These are phyloP conservation scores for Sanguinoderma infundibulare DNA, from an alignment of 1,284 basidiomycete species.

Conservation along the genomic window DNA sequence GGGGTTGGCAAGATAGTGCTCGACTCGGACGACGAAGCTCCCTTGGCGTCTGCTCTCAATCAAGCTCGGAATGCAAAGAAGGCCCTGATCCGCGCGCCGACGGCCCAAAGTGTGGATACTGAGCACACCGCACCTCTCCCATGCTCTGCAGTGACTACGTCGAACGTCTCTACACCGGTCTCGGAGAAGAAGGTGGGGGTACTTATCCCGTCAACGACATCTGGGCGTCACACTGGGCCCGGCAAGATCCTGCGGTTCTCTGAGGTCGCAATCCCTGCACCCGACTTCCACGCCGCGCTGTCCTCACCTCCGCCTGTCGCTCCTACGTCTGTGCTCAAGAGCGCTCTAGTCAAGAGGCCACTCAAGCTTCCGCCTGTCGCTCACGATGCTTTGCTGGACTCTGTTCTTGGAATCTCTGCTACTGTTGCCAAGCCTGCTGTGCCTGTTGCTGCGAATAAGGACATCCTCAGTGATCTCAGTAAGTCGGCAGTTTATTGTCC, in stretches of 20 bases:
- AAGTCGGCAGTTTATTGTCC: neutral
- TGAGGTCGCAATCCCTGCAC: slow-evolving; percentile 14
- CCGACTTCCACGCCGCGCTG: slow-evolving; percentile 20
- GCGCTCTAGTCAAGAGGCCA: slow-evolving; percentile 6
- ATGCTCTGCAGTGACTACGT: neutral
- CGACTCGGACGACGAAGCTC: slow-evolving; percentile 23
- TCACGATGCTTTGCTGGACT: neutral
- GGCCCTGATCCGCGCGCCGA: slow-evolving; percentile 3
- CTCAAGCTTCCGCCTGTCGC: neutral
- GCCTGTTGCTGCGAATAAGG: neutral
- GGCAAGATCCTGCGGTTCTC: slow-evolving; percentile 13
- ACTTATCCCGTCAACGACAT: neutral
- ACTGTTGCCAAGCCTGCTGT: neutral
- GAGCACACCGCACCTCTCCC: neutral
- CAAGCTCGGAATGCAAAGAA: slow-evolving; percentile 4
- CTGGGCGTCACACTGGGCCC: neutral
- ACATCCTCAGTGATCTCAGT: slow-evolving; percentile 14
- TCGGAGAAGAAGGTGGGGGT: neutral
- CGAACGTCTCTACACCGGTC: neutral
- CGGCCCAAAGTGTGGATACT: slow-evolving; percentile 1
- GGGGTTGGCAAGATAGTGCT: slow-evolving; percentile 11
- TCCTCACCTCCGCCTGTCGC: slow-evolving; percentile 17
- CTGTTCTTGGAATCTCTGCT: neutral
- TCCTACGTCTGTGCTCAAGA: slow-evolving; percentile 19
- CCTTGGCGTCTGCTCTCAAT: neutral